phyloP scores from a whole-genome alignment of 768 basidiomycete genomes.

The Tylopilus subfusipes region DNA sequence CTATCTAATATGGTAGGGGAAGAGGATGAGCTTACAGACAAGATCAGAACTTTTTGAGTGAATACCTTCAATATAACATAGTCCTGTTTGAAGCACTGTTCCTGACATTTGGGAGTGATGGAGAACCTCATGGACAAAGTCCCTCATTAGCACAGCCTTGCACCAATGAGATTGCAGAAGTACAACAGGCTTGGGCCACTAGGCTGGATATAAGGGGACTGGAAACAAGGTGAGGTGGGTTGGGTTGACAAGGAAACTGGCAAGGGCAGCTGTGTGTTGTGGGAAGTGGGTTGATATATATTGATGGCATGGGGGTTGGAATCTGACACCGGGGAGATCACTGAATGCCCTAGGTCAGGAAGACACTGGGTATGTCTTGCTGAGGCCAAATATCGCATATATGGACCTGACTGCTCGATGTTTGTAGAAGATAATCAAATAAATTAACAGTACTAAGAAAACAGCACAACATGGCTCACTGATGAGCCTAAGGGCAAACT shows the following conservation, averaged over 20 bases:
- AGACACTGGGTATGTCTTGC: slow-evolving; percentile 65
- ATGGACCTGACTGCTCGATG: slow-evolving; percentile 79
- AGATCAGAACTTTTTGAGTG: slow-evolving; percentile 66
- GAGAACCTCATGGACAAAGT: slow-evolving; percentile 86
- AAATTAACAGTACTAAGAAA: too few relatives aligned
- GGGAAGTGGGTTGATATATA: slow-evolving; percentile 7
- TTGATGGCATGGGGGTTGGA: slow-evolving; percentile 6
- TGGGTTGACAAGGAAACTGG: slow-evolving; percentile 51
- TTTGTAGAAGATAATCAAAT: slow-evolving; percentile 29
- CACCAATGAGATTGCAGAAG: slow-evolving; percentile 16
- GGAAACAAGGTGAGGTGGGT: slow-evolving; percentile 34
- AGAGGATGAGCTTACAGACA: slow-evolving; percentile 40
- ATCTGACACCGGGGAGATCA: slow-evolving; percentile 14
- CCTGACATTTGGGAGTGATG: slow-evolving; percentile 83
- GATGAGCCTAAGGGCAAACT: slow-evolving; percentile 65
- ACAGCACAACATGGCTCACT: slow-evolving; percentile 58
- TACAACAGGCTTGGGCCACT: slow-evolving; percentile 8
- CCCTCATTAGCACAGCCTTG: slow-evolving; percentile 57
- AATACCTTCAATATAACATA: slow-evolving; percentile 84
- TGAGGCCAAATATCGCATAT: slow-evolving; percentile 78
- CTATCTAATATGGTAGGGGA: slow-evolving; percentile 41
- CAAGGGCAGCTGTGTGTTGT: slow-evolving; percentile 48
- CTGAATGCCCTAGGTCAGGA: slow-evolving; percentile 37
- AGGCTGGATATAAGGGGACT: slow-evolving; percentile 26
- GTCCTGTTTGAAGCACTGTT: slow-evolving; percentile 78